phyloP scores from a whole-genome alignment of 2,329 filamentous ascomycete species.

The Drechslerella dactyloides region DNA sequence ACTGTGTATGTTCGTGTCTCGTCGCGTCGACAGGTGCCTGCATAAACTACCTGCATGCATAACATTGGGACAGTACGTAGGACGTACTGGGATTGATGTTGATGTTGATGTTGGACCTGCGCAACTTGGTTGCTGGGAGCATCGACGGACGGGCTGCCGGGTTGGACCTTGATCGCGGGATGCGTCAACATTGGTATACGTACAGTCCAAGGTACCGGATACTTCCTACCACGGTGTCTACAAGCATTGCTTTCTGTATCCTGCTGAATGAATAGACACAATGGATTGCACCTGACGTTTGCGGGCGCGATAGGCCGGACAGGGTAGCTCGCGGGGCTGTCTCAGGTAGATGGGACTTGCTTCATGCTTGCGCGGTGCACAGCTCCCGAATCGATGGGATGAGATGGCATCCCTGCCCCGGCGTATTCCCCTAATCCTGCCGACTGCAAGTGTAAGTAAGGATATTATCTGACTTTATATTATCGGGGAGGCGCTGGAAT shows the following conservation, averaged over 20 bases:
- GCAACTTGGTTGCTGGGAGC: conserved; percentile 25
- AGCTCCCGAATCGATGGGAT: background rate
- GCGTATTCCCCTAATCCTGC: conserved; percentile 27
- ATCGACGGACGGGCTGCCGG: conserved; percentile 17
- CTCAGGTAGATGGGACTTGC: conserved; percentile 34
- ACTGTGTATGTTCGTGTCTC: conserved; percentile 23
- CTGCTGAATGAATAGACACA: conserved; percentile 12
- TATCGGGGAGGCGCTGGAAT: no score
- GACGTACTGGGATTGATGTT: no score
- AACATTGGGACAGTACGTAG: background rate
- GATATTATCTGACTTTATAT: background rate
- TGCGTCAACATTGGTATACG: background rate
- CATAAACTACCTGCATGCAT: background rate
- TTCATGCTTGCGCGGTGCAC: background rate
- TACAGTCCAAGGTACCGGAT: conserved; percentile 30
- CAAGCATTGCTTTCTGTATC: conserved; percentile 17
- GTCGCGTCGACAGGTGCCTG: conserved; percentile 29
- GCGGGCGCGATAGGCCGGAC: conserved; percentile 28
- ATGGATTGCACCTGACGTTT: background rate
- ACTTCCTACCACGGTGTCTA: conserved; percentile 3
- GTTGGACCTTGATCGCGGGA: conserved; percentile 18
- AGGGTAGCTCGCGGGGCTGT: conserved; percentile 20
- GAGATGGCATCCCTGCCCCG: conserved; percentile 18
- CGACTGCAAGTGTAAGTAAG: conserved; percentile 12
- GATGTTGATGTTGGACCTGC: conserved; percentile 3